Evolutionary conservation across 2,329 filamentous ascomycete genomes (phyloP), one percentile per base, ranked within the genome.

Genomic region (Sclerotinia glacialis): DNA sequence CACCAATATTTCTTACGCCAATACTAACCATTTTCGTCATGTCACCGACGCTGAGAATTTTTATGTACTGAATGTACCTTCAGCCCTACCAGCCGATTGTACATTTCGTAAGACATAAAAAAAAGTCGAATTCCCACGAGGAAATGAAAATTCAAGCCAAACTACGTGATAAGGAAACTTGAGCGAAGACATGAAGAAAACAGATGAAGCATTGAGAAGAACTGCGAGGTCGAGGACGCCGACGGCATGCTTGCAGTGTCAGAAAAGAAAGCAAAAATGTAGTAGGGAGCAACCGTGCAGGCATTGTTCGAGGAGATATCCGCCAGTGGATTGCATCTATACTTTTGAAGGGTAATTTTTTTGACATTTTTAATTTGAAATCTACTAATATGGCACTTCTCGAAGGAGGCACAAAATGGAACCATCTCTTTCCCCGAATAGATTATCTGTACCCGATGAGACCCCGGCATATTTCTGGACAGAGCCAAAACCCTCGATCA

Each of bases 261-360:
- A 66, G 21, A 66, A 63, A 18, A 66, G 64, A 47, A 66, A 66
- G 42, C 64, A 66, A 26, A 66, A 47, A 54, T 66, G 64, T 26
- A 66, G 64, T 49, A 46, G 64, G 8, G 64, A 63, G 40, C 56
- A 66, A n/a, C 64, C 64, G 42, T 66, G 64, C 40, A 66, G 64
- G 23, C 47, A 66, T 49, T 66, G 64, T 54, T 61, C 56, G 28
- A 66, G 64, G 40, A 61, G 64, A 47, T 66, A 63, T 49, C 64
- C 64, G 16, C 56, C 56, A 5, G 64, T 66, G 14, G 64, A 66
- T 12, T 66, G 64, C 31, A 55, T 66, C 37, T 66, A 66, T 66
- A 63, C 49, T 16, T 53, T 26, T 44, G 58, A 62, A 28, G 37
- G 37, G 64, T 66, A 47, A 31, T 56, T 42, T 31, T 40, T 52